Conservation (phyloP, 495 filamentous ascomycete genomes). For the Alectoria sarmentosa region DNA sequence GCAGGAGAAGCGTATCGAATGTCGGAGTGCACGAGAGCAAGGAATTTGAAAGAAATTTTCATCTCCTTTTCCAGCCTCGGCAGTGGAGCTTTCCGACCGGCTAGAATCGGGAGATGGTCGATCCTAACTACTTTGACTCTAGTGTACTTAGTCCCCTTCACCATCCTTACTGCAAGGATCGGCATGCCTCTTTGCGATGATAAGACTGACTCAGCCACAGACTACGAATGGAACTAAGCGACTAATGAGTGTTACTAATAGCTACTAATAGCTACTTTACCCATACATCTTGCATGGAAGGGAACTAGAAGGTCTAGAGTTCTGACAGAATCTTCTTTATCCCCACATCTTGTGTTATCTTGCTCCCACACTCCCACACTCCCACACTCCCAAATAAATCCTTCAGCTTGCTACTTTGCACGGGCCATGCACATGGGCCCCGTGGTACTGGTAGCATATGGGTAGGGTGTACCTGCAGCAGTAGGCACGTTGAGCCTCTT, state of each 20-base stretch:
- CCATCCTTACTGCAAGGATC: not conserved
- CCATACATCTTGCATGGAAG: too few relatives aligned
- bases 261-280: too few relatives aligned
- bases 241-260: too few relatives aligned
- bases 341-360: not conserved
- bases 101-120: not conserved
- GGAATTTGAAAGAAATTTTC: not conserved
- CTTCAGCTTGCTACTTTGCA: not conserved
- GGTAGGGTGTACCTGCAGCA: slow-evolving; percentile 1
- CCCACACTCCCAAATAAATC: not conserved
- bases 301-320: not conserved
- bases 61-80: not conserved
- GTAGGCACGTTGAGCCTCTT: not conserved
- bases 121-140: too few relatives aligned
- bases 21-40: not conserved
- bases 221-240: not conserved
- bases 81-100: not conserved
- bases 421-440: not conserved
- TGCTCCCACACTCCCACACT: not conserved
- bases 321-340: not conserved
- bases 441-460: not conserved
- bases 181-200: not conserved
- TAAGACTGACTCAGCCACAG: not conserved
- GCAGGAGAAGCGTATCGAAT: not conserved
- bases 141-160: too few relatives aligned